Evolutionary conservation across 2,329 filamentous ascomycete genomes (phyloP).

Genomic region (Ramularia endophylla): DNA sequence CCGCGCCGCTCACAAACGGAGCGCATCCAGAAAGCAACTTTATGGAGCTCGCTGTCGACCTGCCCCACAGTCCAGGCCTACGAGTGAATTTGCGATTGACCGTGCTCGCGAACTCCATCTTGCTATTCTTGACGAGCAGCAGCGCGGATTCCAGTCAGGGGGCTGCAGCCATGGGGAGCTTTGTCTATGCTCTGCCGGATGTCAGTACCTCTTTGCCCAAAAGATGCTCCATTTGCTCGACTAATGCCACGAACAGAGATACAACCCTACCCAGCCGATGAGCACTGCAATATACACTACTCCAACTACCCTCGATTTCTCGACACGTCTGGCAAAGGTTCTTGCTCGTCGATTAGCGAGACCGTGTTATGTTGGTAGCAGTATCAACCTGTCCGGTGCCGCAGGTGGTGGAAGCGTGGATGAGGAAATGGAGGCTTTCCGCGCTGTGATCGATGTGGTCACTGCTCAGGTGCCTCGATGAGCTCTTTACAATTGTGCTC

Average conservation of each 20-base stretch:
- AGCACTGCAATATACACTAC: constrained; percentile 74
- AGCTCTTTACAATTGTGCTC: neutral
- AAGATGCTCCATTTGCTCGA: constrained; percentile 1
- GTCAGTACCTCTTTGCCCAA: too few species aligned
- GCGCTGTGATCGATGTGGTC: constrained; percentile 65
- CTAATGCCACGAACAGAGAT: constrained; percentile 26
- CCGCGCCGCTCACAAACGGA: constrained; percentile 24
- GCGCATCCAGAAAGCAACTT: constrained; percentile 33
- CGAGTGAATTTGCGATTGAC: constrained; percentile 55
- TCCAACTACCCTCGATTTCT: constrained; percentile 76
- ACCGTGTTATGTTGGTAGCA: constrained; percentile 88
- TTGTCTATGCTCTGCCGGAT: constrained; percentile 90
- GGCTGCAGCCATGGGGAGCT: constrained; percentile 65
- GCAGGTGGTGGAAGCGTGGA: constrained; percentile 77
- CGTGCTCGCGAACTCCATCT: constrained; percentile 45
- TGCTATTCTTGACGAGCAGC: constrained; percentile 54
- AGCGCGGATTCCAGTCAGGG: constrained; percentile 36
- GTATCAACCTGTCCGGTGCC: constrained; percentile 67
- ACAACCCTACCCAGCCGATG: constrained; percentile 54
- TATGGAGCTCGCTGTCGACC: constrained; percentile 51
- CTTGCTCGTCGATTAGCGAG: constrained; percentile 65
- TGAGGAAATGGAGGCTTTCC: constrained; percentile 89
- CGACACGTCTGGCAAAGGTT: constrained; percentile 75
- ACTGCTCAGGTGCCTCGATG: neutral
- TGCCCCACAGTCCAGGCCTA: constrained; percentile 52